Percentiles rank a stretch among this genome's conserved stretches.
phyloP scores from a whole-genome alignment of 2,329 filamentous ascomycete species.

The Emericellopsis atlantica region DNA sequence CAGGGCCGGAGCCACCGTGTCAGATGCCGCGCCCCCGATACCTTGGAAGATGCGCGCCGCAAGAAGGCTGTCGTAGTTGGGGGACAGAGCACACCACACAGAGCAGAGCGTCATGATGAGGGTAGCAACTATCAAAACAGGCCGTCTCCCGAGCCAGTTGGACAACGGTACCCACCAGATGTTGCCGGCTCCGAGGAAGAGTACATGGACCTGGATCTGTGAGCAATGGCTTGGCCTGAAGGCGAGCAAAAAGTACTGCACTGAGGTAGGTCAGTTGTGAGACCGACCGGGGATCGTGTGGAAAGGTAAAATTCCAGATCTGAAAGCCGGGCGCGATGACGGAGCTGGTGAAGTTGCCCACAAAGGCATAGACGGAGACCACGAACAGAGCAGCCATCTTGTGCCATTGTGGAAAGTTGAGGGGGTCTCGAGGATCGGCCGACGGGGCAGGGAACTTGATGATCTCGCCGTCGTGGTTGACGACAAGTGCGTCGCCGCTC shows the following conservation, averaged over 20 bases:
- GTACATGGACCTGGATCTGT: conserved; percentile 14
- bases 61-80: conserved; percentile 11
- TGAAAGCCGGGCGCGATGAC: conserved; percentile 18
- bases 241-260: conserved; percentile 10
- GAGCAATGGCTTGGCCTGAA: neutral
- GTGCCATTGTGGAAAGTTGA: conserved; percentile 19
- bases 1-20: no score
- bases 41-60: conserved; percentile 18
- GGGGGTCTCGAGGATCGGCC: conserved; percentile 19
- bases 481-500: no score
- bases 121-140: conserved; percentile 15
- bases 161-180: conserved; percentile 23
- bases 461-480: no score
- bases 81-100: conserved; percentile 12
- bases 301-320: conserved; percentile 17
- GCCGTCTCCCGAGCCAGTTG: conserved; percentile 19
- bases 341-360: conserved; percentile 17
- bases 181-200: conserved; percentile 19
- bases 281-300: conserved; percentile 8
- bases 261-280: conserved; percentile 16
- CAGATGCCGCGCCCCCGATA: conserved; percentile 16
- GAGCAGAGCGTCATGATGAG: conserved; percentile 12
- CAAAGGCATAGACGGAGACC: conserved; percentile 18
- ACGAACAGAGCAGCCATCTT: conserved; percentile 14
- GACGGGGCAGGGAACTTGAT: conserved; percentile 1